Conservation (phyloP, 129 eudicot species). For the Artemisia tridentata region DNA sequence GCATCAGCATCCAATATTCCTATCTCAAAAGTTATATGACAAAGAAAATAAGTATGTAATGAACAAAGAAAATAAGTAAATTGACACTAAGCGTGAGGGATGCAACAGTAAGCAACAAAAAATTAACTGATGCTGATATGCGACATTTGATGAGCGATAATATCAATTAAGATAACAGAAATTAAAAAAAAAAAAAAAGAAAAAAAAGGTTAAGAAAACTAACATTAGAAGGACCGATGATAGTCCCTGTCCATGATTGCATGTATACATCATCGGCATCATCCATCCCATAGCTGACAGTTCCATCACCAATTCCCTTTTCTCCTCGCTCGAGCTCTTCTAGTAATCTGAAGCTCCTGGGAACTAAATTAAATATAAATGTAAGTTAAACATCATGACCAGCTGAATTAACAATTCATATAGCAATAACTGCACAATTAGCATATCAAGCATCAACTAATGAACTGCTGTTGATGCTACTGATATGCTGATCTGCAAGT, state of each 20-base stretch:
- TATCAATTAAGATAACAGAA: background rate
- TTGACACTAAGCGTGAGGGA: background rate
- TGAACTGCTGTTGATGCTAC: conserved; percentile 7
- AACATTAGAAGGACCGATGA: conserved; percentile 79
- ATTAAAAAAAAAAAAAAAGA: background rate
- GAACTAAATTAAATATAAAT: conserved; percentile 52
- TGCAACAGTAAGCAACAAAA: background rate
- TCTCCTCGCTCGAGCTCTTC: conserved; percentile 95
- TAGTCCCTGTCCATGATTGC: conserved; percentile 94
- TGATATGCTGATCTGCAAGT: background rate
- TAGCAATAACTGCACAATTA: background rate
- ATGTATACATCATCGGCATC: conserved; percentile 84
- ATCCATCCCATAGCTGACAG: conserved; percentile 92
- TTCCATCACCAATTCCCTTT: conserved; percentile 93
- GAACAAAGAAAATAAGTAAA: background rate
- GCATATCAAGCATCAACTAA: background rate
- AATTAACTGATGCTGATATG: background rate
- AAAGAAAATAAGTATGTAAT: too few species aligned
- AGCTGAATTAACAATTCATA: background rate
- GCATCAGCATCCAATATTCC: background rate
- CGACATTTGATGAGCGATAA: background rate
- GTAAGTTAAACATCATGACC: conserved; percentile 14
- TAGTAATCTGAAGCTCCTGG: conserved; percentile 78
- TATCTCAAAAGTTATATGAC: too few species aligned
- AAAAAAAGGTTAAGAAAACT: conserved; percentile 30